A percentile compares a stretch with the other conserved stretches of the same genome.
These are phyloP conservation scores for Aureobasidium sp. DNA, from an alignment of 2,329 filamentous ascomycete species.

Conservation along the genomic window DNA sequence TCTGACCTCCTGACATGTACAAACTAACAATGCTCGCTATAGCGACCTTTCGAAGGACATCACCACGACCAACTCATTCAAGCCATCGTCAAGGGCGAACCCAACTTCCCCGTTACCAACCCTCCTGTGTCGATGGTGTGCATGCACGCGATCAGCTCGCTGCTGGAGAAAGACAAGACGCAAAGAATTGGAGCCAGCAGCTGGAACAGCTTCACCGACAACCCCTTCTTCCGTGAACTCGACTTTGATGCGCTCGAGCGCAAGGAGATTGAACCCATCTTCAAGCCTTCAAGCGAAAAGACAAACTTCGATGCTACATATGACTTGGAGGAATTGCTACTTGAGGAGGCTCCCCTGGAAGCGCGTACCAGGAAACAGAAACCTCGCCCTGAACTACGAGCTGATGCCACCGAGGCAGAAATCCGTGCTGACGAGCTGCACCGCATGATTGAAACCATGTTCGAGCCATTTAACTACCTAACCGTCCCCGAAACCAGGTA, in stretches of 20 bases:
- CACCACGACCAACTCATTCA: slow-evolving; percentile 72
- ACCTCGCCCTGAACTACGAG: slow-evolving; percentile 80
- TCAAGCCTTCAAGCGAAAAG: slow-evolving; percentile 90
- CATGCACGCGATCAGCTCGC: slow-evolving; percentile 75
- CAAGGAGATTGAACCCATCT: slow-evolving; percentile 85
- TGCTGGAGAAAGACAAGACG: slow-evolving; percentile 70
- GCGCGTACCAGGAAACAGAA: slow-evolving; percentile 89
- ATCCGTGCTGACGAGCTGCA: slow-evolving; percentile 92
- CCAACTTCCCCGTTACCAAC: slow-evolving; percentile 84
- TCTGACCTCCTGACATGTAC: not conserved
- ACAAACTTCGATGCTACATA: slow-evolving; percentile 99
- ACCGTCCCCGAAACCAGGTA: slow-evolving; percentile 63
- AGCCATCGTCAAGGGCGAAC: slow-evolving; percentile 71
- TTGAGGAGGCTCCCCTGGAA: slow-evolving; percentile 92
- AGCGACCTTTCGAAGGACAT: slow-evolving; percentile 89
- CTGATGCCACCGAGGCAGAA: slow-evolving; percentile 90
- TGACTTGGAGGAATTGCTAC: slow-evolving; percentile 82
- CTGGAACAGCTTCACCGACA: slow-evolving; percentile 76
- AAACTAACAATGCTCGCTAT: slow-evolving; percentile 7
- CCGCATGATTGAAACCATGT: slow-evolving; percentile 86
- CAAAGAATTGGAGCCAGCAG: slow-evolving; percentile 73
- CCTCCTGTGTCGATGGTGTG: slow-evolving; percentile 84
- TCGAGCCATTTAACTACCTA: slow-evolving; percentile 93
- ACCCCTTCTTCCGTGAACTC: slow-evolving; percentile 80
- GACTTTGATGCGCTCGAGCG: slow-evolving; percentile 77